These are phyloP conservation scores for Cladosporium velox DNA, from an alignment of 2,329 filamentous ascomycete genomes.

Conservation along the genomic window DNA sequence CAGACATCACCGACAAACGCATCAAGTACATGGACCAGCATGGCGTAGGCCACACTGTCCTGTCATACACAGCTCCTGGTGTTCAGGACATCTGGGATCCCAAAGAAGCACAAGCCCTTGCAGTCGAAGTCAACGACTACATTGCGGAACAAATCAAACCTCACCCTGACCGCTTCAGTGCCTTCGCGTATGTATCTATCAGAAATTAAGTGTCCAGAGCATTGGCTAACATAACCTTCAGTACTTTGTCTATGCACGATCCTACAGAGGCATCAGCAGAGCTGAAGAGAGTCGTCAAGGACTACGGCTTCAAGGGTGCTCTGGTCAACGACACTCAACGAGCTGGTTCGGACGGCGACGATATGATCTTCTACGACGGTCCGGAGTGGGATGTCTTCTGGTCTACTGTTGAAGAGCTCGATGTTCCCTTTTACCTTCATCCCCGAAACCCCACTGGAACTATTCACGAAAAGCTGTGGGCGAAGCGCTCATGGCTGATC, in stretches of 20 bases:
- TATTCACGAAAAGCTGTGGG: slow-evolving; percentile 60
- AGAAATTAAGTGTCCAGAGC: too few relatives aligned
- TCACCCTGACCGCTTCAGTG: slow-evolving; percentile 46
- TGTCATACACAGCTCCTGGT: slow-evolving; percentile 52
- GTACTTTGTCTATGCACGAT: slow-evolving; percentile 50
- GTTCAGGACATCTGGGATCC: slow-evolving; percentile 51
- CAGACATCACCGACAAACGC: slow-evolving; percentile 47
- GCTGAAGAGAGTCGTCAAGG: slow-evolving; percentile 55
- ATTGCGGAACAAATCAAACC: slow-evolving; percentile 47
- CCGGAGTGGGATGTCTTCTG: slow-evolving; percentile 65
- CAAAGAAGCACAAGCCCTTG: slow-evolving; percentile 47
- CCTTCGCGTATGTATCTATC: slow-evolving; percentile 41
- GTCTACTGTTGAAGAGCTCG: slow-evolving; percentile 58
- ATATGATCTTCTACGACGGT: slow-evolving; percentile 65
- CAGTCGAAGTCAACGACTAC: slow-evolving; percentile 52
- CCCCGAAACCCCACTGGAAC: slow-evolving; percentile 52
- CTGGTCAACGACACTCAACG: slow-evolving; percentile 50
- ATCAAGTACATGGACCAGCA: slow-evolving; percentile 48
- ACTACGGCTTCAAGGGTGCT: slow-evolving; percentile 44
- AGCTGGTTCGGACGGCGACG: slow-evolving; percentile 59
- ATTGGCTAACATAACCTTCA: slow-evolving; percentile 8
- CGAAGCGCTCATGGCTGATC: slow-evolving; percentile 60
- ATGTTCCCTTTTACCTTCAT: slow-evolving; percentile 67
- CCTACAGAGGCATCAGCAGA: slow-evolving; percentile 54
- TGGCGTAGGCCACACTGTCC: slow-evolving; percentile 51